Conservation (phyloP, 805 yeast species). For the Yueomyces sinensis region DNA sequence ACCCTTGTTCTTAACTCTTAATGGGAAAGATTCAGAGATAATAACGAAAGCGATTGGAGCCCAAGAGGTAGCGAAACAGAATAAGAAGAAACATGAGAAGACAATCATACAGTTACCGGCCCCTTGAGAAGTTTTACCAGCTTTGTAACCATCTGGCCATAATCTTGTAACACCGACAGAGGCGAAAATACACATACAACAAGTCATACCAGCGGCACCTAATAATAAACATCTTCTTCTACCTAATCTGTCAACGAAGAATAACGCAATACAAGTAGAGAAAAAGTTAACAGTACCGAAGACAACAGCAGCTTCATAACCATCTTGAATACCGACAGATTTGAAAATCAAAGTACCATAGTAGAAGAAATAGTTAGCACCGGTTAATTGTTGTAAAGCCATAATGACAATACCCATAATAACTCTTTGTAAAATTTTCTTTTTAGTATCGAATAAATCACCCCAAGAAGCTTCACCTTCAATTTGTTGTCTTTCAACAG, state of each 20-base stretch:
- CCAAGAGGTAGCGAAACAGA: slow-evolving; percentile 68
- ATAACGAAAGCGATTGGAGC: slow-evolving; percentile 58
- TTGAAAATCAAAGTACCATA: slow-evolving; percentile 50
- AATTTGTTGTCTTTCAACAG: slow-evolving; percentile 42
- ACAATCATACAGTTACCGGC: slow-evolving; percentile 60
- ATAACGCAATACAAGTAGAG: slow-evolving; percentile 40
- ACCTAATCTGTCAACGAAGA: slow-evolving; percentile 40
- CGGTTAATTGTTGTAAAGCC: slow-evolving; percentile 55
- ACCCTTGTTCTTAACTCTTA: slow-evolving; percentile 52
- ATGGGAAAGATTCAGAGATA: slow-evolving; percentile 58
- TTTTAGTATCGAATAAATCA: slow-evolving; percentile 54
- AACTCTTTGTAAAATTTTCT: slow-evolving; percentile 39
- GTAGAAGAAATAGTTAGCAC: slow-evolving; percentile 55
- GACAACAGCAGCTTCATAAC: slow-evolving; percentile 44
- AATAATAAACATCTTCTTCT: slow-evolving; percentile 33
- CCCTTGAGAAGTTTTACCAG: slow-evolving; percentile 31
- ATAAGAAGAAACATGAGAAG: slow-evolving; percentile 54
- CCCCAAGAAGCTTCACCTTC: slow-evolving; percentile 58
- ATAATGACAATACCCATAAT: slow-evolving; percentile 43
- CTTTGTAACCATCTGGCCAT: slow-evolving; percentile 25
- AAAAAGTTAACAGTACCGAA: slow-evolving; percentile 47
- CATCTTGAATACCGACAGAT: slow-evolving; percentile 45
- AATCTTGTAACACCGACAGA: slow-evolving; percentile 42
- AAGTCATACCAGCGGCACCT: slow-evolving; percentile 36
- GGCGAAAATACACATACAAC: slow-evolving; percentile 36